Conservation (phyloP, 768 basidiomycete genomes). For the Auriscalpium microsporum region DNA sequence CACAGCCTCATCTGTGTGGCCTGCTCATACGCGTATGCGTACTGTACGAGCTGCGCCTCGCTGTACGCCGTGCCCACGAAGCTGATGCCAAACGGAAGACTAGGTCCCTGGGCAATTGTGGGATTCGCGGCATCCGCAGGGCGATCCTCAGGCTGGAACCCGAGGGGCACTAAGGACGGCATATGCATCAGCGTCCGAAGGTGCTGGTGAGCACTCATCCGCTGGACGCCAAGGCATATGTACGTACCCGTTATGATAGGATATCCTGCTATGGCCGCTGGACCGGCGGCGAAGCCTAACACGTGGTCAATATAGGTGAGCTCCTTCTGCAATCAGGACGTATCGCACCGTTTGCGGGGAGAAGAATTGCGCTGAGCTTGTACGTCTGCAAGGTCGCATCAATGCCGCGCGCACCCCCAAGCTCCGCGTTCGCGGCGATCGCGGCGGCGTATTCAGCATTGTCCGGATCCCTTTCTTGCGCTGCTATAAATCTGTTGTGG, state of each 20-base stretch:
- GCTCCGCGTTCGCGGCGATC: constrained; percentile 19
- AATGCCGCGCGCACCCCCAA: constrained; percentile 45
- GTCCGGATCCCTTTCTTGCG: constrained; percentile 1
- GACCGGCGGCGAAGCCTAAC: constrained; percentile 4
- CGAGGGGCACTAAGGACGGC: constrained; percentile 24
- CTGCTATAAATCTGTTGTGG: background rate
- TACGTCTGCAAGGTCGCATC: constrained; percentile 40
- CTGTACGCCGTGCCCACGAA: constrained; percentile 39
- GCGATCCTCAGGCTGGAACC: constrained; percentile 26
- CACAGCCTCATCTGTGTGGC: constrained; percentile 43
- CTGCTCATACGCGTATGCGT: constrained; percentile 45
- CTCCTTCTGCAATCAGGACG: background rate
- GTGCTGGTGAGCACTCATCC: background rate
- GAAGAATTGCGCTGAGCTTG: constrained; percentile 43
- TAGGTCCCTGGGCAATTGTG: constrained; percentile 6
- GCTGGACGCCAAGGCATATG: background rate
- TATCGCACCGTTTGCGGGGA: constrained; percentile 29
- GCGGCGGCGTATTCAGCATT: constrained; percentile 31
- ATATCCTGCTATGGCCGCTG: constrained; percentile 29
- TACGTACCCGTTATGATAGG: constrained; percentile 26
- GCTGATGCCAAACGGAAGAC: constrained; percentile 33
- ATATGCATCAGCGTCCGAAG: background rate
- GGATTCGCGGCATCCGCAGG: constrained; percentile 25
- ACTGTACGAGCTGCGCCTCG: constrained; percentile 34
- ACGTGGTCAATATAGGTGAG: background rate